These are phyloP conservation scores for Hericium rajendrae DNA, from an alignment of 768 basidiomycete species.

Conservation along the genomic window DNA sequence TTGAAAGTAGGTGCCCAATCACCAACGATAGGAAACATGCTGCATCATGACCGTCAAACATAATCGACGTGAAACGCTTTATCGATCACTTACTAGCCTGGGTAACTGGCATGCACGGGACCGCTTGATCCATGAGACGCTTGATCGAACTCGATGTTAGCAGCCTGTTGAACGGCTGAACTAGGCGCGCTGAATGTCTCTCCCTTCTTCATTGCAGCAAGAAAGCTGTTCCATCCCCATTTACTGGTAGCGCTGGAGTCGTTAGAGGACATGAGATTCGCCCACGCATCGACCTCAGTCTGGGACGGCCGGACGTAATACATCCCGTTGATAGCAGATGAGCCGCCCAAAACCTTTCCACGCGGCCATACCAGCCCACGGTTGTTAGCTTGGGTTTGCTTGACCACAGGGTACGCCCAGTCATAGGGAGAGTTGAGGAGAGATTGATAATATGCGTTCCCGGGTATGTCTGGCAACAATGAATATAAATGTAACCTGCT, in stretches of 20 bases:
- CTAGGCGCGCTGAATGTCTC: slow-evolving; percentile 51
- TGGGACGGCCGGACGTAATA: slow-evolving; percentile 48
- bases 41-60: slow-evolving; percentile 9
- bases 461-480: slow-evolving; percentile 33
- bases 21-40: slow-evolving; percentile 8
- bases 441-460: slow-evolving; percentile 41
- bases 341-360: slow-evolving; percentile 63
- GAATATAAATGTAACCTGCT: neutral
- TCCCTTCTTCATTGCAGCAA: slow-evolving; percentile 35
- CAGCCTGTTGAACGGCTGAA: slow-evolving; percentile 26
- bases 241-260: slow-evolving; percentile 18
- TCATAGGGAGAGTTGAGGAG: slow-evolving; percentile 40
- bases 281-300: slow-evolving; percentile 39
- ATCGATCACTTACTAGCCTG: slow-evolving; percentile 36
- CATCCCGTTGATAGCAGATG: slow-evolving; percentile 61
- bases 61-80: neutral
- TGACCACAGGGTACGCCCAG: slow-evolving; percentile 42
- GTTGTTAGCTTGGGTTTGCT: slow-evolving; percentile 35
- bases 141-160: slow-evolving; percentile 35
- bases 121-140: slow-evolving; percentile 43
- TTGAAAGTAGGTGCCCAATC: slow-evolving; percentile 42
- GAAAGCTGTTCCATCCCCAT: slow-evolving; percentile 42
- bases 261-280: slow-evolving; percentile 28
- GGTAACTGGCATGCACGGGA: slow-evolving; percentile 38
- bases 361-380: slow-evolving; percentile 45